Percentiles rank a stretch among this genome's conserved stretches.
These are phyloP conservation scores for Chalciporus pseudorubinellus DNA, from an alignment of 768 basidiomycete genomes.

Conservation along the genomic window DNA sequence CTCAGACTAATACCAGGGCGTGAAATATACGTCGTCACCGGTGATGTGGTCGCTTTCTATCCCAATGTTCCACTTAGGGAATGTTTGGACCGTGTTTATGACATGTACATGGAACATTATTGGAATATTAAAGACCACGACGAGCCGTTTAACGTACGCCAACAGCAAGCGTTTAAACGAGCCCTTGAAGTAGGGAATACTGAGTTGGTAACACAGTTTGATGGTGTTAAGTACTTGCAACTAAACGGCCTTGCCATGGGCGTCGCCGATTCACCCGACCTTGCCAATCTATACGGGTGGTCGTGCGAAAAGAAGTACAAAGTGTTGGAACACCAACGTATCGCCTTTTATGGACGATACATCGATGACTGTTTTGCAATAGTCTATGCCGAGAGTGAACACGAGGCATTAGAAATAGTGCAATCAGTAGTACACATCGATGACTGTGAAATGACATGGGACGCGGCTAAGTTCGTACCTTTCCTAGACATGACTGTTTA, in stretches of 20 bases:
- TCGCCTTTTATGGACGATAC: slow-evolving; percentile 6
- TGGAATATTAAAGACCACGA: too few species aligned
- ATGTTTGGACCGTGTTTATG: background rate
- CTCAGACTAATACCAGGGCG: background rate
- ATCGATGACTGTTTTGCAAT: slow-evolving; percentile 3
- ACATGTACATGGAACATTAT: too few species aligned
- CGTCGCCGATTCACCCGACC: too few species aligned
- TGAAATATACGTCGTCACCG: background rate
- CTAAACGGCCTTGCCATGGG: too few species aligned
- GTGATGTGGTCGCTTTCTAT: slow-evolving; percentile 8
- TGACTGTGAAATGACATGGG: too few species aligned
- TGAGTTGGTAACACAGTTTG: background rate
- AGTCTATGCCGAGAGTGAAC: background rate
- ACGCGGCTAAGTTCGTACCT: too few species aligned
- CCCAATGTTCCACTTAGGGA: background rate
- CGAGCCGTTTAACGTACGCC: too few species aligned
- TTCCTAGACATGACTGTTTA: too few species aligned
- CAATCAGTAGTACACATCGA: rapidly evolving
- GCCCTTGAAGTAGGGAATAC: background rate
- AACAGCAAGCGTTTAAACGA: too few species aligned
- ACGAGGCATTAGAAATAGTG: background rate
- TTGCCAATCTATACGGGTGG: slow-evolving; percentile 11
- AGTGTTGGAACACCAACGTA: background rate
- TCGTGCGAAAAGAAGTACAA: too few species aligned
- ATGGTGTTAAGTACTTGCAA: background rate